Evolutionary conservation across 164 flowering plant species (phyloP).

Genomic region (Kalanchoe fedtschenkoi): DNA sequence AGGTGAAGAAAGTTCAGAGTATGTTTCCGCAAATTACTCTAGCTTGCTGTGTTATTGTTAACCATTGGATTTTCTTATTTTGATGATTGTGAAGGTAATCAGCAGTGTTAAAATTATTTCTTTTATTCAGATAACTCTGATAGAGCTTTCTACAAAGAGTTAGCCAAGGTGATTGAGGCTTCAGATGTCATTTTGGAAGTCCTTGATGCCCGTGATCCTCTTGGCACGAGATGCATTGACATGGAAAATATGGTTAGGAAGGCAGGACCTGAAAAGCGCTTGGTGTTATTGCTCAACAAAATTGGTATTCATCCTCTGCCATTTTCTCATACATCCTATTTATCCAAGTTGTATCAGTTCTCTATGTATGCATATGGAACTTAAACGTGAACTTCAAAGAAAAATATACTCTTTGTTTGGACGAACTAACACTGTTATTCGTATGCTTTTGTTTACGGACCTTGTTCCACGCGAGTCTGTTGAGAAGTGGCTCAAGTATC

Average conservation of each 20-base stretch:
- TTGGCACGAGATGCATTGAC: constrained; percentile 80
- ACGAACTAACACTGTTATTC: neutral
- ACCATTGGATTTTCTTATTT: neutral
- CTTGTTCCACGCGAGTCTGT: constrained; percentile 94
- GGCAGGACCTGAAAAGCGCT: constrained; percentile 73
- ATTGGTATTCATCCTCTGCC: constrained; percentile 42
- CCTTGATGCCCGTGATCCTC: constrained; percentile 96
- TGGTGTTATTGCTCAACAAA: constrained; percentile 85
- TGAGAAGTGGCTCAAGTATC: constrained; percentile 91
- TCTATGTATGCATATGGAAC: neutral
- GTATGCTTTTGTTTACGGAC: constrained; percentile 32
- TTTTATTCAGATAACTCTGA: constrained; percentile 54
- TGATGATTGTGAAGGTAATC: neutral
- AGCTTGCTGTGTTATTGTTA: neutral
- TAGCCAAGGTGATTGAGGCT: constrained; percentile 81
- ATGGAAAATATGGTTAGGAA: constrained; percentile 89
- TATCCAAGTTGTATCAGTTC: neutral
- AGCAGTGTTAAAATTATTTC: neutral
- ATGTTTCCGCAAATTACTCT: neutral
- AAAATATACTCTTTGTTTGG: too few species aligned
- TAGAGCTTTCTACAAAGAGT: constrained; percentile 79
- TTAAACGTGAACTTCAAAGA: too few species aligned
- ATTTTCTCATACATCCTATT: constrained; percentile 10
- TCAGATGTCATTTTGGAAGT: constrained; percentile 95
- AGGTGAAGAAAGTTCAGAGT: neutral